These are phyloP conservation scores for Pouteria campechiana DNA, from an alignment of 179 eudicot species.

Conservation along the genomic window DNA sequence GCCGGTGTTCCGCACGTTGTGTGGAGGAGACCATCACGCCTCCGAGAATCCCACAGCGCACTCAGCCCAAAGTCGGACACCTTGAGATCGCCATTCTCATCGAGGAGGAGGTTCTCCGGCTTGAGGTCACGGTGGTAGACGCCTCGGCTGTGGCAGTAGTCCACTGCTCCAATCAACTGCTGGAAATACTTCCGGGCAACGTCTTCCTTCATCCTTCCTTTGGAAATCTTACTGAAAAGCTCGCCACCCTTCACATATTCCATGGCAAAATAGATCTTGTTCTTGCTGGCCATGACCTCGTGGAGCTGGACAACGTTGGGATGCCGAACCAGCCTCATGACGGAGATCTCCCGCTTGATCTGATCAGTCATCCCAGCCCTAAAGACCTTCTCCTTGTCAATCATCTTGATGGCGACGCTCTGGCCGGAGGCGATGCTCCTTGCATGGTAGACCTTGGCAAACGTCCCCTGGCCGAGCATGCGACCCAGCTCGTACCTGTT, in stretches of 20 bases:
- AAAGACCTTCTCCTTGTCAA: slow-evolving; percentile 54
- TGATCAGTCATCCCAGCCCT: slow-evolving; percentile 54
- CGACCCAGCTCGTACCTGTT: slow-evolving; percentile 62
- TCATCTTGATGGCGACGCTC: slow-evolving; percentile 56
- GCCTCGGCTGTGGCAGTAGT: slow-evolving; percentile 78
- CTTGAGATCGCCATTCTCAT: slow-evolving; percentile 52
- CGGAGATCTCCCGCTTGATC: slow-evolving; percentile 73
- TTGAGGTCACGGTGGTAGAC: slow-evolving; percentile 81
- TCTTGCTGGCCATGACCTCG: slow-evolving; percentile 80
- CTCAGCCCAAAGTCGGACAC: slow-evolving; percentile 71
- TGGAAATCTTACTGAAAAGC: slow-evolving; percentile 48
- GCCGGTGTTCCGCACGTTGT: slow-evolving; percentile 90
- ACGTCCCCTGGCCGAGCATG: slow-evolving; percentile 65
- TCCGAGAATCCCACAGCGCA: slow-evolving; percentile 38
- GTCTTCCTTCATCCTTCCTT: slow-evolving; percentile 53
- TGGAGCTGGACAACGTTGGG: slow-evolving; percentile 66
- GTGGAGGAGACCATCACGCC: slow-evolving; percentile 70
- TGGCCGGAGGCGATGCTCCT: slow-evolving; percentile 29
- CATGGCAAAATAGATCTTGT: slow-evolving; percentile 72
- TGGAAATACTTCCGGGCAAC: slow-evolving; percentile 56
- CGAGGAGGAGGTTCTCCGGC: slow-evolving; percentile 72
- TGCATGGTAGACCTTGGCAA: slow-evolving; percentile 64
- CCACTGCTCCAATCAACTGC: slow-evolving; percentile 61
- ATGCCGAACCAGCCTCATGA: slow-evolving; percentile 57
- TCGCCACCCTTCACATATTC: slow-evolving; percentile 78